These are phyloP conservation scores for Citrus unshiu DNA, from an alignment of 345 rosid species.

Conservation along the genomic window DNA sequence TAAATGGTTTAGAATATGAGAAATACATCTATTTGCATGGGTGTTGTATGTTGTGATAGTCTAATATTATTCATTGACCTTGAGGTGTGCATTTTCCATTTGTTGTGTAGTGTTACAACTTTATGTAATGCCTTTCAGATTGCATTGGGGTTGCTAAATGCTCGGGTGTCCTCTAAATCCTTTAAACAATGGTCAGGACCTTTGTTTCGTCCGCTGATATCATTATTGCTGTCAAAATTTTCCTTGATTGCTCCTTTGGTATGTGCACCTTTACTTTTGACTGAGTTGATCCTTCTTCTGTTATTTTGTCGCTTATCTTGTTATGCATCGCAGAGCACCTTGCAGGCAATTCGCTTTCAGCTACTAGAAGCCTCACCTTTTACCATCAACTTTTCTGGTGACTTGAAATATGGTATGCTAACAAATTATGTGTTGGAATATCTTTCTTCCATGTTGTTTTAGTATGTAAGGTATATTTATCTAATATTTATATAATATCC, in stretches of 20 bases:
- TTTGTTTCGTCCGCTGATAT: slow-evolving; percentile 55
- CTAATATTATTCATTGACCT: not conserved
- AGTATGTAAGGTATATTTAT: not conserved
- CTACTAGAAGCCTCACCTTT: slow-evolving; percentile 74
- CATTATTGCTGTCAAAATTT: slow-evolving; percentile 74
- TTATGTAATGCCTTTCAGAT: slow-evolving; percentile 40
- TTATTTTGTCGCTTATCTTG: slow-evolving; percentile 5
- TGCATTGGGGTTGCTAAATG: slow-evolving; percentile 75
- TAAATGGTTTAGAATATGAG: not conserved
- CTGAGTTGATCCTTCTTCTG: not conserved
- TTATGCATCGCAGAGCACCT: slow-evolving; percentile 53
- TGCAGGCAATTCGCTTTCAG: slow-evolving; percentile 80
- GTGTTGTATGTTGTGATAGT: not conserved
- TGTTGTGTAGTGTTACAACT: not conserved
- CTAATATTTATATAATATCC: not conserved
- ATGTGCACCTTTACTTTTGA: slow-evolving; percentile 19
- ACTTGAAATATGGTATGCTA: slow-evolving; percentile 73
- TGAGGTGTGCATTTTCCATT: not conserved
- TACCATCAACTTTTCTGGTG: slow-evolving; percentile 70
- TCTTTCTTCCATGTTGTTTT: not conserved
- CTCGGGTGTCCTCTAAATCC: slow-evolving; percentile 69
- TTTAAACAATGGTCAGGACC: slow-evolving; percentile 66
- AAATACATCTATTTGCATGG: not conserved
- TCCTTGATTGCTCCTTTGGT: slow-evolving; percentile 83
- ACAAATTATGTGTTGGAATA: not conserved